A percentile compares a stretch with the other conserved stretches of the same genome.
phyloP scores from a whole-genome alignment of 1,284 basidiomycete genomes.

The Porodaedalea pini region DNA sequence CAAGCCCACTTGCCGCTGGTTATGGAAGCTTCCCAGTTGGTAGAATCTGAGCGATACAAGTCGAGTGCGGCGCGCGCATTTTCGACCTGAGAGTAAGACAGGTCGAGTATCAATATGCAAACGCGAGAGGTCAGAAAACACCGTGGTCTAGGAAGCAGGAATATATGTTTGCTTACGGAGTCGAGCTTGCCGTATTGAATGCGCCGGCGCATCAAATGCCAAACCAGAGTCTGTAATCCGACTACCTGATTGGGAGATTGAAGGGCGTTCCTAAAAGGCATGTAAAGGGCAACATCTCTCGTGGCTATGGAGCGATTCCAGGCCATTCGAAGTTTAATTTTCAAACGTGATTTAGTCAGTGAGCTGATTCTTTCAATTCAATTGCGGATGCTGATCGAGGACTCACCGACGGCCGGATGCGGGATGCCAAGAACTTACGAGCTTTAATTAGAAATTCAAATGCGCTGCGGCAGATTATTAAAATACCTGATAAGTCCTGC shows the following conservation, averaged over 20 bases:
- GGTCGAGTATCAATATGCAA: too few species aligned
- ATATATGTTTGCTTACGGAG: conserved; percentile 56
- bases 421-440: conserved; percentile 71
- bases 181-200: conserved; percentile 67
- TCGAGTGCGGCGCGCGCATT: conserved; percentile 74
- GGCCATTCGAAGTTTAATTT: conserved; percentile 3
- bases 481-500: conserved; percentile 71
- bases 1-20: conserved; percentile 67
- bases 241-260: conserved; percentile 60
- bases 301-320: conserved; percentile 38
- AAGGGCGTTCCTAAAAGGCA: conserved; percentile 70
- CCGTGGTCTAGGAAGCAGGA: conserved; percentile 58
- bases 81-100: conserved; percentile 55
- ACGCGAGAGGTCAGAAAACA: conserved; percentile 20
- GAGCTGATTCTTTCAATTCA: conserved; percentile 11
- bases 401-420: conserved; percentile 57
- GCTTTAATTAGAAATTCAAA: conserved; percentile 14
- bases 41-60: conserved; percentile 64
- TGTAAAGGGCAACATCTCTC: conserved; percentile 76
- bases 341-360: conserved; percentile 4
- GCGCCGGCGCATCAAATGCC: conserved; percentile 73
- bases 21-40: conserved; percentile 65
- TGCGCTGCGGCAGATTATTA: conserved; percentile 15
- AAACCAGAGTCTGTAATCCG: conserved; percentile 72
- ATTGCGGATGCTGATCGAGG: background rate